Evolutionary conservation across 1,284 basidiomycete species (phyloP).

Genomic region (Ustilago sp.): DNA sequence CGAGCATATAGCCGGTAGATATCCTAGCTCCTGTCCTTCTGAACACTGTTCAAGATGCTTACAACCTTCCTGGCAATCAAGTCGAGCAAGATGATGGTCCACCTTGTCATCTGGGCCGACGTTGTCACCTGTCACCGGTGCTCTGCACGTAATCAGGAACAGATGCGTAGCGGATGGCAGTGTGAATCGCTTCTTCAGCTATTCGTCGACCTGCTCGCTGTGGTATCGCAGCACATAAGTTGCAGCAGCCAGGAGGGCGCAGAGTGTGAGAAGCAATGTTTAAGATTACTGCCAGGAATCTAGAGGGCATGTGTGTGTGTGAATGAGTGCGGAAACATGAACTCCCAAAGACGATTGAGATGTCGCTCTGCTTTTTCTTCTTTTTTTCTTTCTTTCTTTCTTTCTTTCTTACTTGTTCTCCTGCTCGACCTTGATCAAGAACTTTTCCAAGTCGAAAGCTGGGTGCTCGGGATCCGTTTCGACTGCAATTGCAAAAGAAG

Average conservation of each 20-base stretch:
- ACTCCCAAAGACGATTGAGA: background rate
- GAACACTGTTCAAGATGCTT: slow-evolving; percentile 37
- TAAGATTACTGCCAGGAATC: slow-evolving; percentile 32
- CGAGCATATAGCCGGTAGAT: slow-evolving; percentile 61
- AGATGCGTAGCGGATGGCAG: slow-evolving; percentile 39
- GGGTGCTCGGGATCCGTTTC: slow-evolving; percentile 90
- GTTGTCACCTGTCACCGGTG: slow-evolving; percentile 20
- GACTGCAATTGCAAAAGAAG: slow-evolving; percentile 57
- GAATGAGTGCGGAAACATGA: slow-evolving; percentile 1
- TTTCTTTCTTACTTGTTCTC: slow-evolving; percentile 33
- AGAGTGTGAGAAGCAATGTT: slow-evolving; percentile 14
- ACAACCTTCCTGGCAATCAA: slow-evolving; percentile 52
- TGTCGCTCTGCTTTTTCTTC: background rate
- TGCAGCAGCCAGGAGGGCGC: background rate
- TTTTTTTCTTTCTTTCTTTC: too few species aligned
- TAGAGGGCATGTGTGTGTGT: slow-evolving; percentile 15
- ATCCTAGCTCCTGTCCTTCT: slow-evolving; percentile 50
- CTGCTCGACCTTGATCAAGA: slow-evolving; percentile 73
- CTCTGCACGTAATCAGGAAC: slow-evolving; percentile 63
- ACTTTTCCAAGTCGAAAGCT: slow-evolving; percentile 94
- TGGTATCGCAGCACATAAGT: background rate
- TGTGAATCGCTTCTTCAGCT: slow-evolving; percentile 25
- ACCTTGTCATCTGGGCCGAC: slow-evolving; percentile 28
- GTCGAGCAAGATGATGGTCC: slow-evolving; percentile 55
- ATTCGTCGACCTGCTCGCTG: background rate